phyloP scores from a whole-genome alignment of 352 stramenopile genomes.

The Pythium phragmiticola region DNA sequence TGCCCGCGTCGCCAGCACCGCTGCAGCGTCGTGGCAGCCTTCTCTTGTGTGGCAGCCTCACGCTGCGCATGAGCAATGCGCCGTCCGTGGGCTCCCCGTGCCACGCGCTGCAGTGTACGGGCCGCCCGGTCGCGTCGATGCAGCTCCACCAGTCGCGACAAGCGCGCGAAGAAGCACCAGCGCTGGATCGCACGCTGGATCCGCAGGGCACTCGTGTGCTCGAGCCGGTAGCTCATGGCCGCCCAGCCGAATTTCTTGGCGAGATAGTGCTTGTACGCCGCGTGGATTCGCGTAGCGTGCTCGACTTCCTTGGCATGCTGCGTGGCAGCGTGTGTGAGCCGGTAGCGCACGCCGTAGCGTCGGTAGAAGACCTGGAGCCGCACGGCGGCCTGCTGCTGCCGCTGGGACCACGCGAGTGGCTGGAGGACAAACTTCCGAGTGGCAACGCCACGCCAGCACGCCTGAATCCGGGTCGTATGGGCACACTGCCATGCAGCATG shows the following conservation, averaged over 20 bases:
- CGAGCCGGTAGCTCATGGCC: conserved; percentile 34
- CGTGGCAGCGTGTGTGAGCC: conserved; percentile 24
- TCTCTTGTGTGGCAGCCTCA: background rate
- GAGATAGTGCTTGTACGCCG: conserved; percentile 58
- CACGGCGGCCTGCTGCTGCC: conserved; percentile 31
- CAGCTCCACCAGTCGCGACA: conserved; percentile 15
- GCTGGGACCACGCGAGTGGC: conserved; percentile 12
- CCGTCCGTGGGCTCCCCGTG: conserved; percentile 22
- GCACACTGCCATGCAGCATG: background rate
- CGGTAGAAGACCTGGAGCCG: conserved; percentile 45
- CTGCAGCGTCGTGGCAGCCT: conserved; percentile 33
- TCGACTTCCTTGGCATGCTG: conserved; percentile 19
- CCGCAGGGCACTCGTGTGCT: conserved; percentile 38
- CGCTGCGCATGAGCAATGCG: background rate
- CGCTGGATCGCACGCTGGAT: conserved; percentile 35
- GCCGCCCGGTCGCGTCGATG: conserved; percentile 29
- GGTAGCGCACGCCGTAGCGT: conserved; percentile 25
- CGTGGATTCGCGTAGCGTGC: conserved; percentile 35
- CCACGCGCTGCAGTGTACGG: conserved; percentile 30
- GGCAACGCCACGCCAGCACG: conserved; percentile 30
- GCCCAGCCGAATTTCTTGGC: conserved; percentile 69
- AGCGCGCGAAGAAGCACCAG: conserved; percentile 34
- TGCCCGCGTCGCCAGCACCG: conserved; percentile 32
- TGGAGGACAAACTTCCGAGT: conserved; percentile 8
- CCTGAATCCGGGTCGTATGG: conserved; percentile 24